These are phyloP conservation scores for Aspergillus steynii DNA, from an alignment of 495 filamentous ascomycete genomes.

Conservation along the genomic window DNA sequence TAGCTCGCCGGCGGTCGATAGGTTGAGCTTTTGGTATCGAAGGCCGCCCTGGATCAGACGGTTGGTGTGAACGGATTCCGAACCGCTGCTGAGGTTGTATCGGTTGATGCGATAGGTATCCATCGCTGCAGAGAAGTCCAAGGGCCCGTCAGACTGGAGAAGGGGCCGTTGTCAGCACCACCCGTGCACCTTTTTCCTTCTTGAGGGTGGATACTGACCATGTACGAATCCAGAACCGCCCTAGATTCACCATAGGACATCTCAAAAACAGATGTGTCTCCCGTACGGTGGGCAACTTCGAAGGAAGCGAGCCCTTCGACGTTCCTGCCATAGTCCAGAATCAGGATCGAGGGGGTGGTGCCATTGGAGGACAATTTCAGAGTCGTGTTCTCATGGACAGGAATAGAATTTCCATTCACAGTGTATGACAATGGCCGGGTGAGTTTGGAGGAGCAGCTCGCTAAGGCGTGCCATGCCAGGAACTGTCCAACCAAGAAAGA, in stretches of 20 bases:
- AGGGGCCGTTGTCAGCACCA: neutral
- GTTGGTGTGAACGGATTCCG: conserved; percentile 11
- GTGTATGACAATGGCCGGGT: no score
- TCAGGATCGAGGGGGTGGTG: conserved; percentile 5
- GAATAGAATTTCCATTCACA: no score
- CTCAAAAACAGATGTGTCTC: conserved; percentile 23
- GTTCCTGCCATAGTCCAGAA: conserved; percentile 18
- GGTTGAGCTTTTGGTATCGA: conserved; percentile 26
- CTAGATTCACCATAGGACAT: conserved; percentile 20
- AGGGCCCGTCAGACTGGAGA: conserved; percentile 18
- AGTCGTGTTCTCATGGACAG: no score
- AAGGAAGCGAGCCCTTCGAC: conserved; percentile 24
- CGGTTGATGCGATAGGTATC: conserved; percentile 25
- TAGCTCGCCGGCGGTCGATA: conserved; percentile 21
- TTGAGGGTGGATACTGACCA: conserved; percentile 12
- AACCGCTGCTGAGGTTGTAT: conserved; percentile 16
- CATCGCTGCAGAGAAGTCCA: conserved; percentile 20
- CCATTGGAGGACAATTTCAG: conserved; percentile 9
- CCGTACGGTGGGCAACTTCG: conserved; percentile 12
- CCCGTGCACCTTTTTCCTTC: no score
- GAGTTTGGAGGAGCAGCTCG: no score
- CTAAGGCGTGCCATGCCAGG: no score
- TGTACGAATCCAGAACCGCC: conserved; percentile 18
- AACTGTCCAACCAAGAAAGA: no score
- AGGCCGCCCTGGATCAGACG: conserved; percentile 23